Conservation (phyloP, 495 filamentous ascomycete genomes). For the Penicillium robsamsonii region DNA sequence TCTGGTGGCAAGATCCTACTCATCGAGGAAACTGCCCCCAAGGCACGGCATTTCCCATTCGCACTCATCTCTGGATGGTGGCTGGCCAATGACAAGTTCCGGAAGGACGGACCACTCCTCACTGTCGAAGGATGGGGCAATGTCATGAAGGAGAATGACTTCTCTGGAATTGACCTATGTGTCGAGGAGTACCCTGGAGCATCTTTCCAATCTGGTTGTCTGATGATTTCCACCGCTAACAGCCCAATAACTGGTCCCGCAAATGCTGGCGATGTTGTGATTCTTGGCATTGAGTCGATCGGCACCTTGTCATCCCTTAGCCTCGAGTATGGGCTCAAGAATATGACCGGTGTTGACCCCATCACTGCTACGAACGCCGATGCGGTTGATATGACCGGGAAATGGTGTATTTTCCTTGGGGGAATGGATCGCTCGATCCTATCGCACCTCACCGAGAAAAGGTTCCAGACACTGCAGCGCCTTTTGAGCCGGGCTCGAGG, state of each 20-base stretch:
- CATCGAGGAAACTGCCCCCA: slow-evolving; percentile 28
- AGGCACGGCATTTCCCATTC: slow-evolving; percentile 28
- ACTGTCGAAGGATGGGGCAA: slow-evolving; percentile 22
- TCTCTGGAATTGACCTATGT: slow-evolving; percentile 27
- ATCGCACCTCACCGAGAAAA: slow-evolving; percentile 18
- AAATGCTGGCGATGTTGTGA: slow-evolving; percentile 23
- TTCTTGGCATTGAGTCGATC: slow-evolving; percentile 19
- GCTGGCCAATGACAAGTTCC: slow-evolving; percentile 25
- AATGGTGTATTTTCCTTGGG: slow-evolving; percentile 36
- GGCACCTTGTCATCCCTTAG: slow-evolving; percentile 15
- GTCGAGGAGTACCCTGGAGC: slow-evolving; percentile 26
- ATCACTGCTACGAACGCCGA: slow-evolving; percentile 7
- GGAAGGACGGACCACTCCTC: slow-evolving; percentile 24
- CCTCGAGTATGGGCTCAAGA: slow-evolving; percentile 14
- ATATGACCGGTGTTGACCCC: slow-evolving; percentile 15
- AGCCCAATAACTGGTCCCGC: slow-evolving; percentile 4
- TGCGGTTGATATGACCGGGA: slow-evolving; percentile 21
- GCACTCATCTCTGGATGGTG: slow-evolving; percentile 33
- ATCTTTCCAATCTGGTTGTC: slow-evolving; percentile 23
- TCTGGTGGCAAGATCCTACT: slow-evolving; percentile 29
- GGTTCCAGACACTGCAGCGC: slow-evolving; percentile 28
- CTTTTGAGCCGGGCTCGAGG: slow-evolving; percentile 25
- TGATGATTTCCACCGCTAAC: slow-evolving; percentile 28
- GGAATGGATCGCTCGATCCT: slow-evolving; percentile 27
- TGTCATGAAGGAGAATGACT: slow-evolving; percentile 26